Percentiles rank a stretch among this genome's conserved stretches.
phyloP scores from a whole-genome alignment of 805 yeast genomes.

The Lachancea lanzarotensis region DNA sequence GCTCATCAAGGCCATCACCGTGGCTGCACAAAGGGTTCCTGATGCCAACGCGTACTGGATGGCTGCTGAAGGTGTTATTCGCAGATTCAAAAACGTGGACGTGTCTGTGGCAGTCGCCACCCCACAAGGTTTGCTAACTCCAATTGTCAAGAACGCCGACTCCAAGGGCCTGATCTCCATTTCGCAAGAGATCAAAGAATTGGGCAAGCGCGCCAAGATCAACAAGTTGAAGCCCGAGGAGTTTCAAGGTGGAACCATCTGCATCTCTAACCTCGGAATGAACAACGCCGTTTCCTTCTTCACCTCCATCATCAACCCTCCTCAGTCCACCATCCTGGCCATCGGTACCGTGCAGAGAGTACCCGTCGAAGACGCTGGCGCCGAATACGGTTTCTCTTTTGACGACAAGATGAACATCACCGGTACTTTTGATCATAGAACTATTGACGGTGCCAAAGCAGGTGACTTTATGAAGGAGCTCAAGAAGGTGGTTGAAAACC shows the following conservation, averaged over 20 bases:
- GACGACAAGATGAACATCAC: conserved; percentile 88
- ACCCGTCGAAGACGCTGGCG: conserved; percentile 87
- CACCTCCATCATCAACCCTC: conserved; percentile 97
- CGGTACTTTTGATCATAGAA: conserved; percentile 97
- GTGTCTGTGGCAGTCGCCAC: conserved; percentile 98
- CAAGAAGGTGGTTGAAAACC: conserved; percentile 89
- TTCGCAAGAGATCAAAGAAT: conserved; percentile 78
- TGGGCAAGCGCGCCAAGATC: conserved; percentile 93
- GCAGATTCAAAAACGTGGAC: conserved; percentile 88
- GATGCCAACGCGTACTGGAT: conserved; percentile 93
- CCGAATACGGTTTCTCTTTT: conserved; percentile 86
- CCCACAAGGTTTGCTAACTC: conserved; percentile 94
- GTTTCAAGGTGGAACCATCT: conserved; percentile 98
- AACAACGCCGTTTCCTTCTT: conserved; percentile 86
- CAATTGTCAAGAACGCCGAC: conserved; percentile 86
- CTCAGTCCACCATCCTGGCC: conserved; percentile 91
- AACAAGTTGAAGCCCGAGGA: conserved; percentile 93
- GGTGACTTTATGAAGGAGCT: conserved; percentile 94
- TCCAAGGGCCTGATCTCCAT: conserved; percentile 78
- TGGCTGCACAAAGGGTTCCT: conserved; percentile 86
- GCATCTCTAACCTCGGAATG: conserved; percentile 99
- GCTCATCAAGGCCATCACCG: conserved; percentile 88
- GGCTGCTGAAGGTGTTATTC: conserved; percentile 79
- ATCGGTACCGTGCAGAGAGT: conserved; percentile 88
- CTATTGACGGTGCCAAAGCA: conserved; percentile 95